A percentile compares a stretch with the other conserved stretches of the same genome.
These are phyloP conservation scores for Vicia sativa DNA, from an alignment of 306 rosid genomes.

Conservation along the genomic window DNA sequence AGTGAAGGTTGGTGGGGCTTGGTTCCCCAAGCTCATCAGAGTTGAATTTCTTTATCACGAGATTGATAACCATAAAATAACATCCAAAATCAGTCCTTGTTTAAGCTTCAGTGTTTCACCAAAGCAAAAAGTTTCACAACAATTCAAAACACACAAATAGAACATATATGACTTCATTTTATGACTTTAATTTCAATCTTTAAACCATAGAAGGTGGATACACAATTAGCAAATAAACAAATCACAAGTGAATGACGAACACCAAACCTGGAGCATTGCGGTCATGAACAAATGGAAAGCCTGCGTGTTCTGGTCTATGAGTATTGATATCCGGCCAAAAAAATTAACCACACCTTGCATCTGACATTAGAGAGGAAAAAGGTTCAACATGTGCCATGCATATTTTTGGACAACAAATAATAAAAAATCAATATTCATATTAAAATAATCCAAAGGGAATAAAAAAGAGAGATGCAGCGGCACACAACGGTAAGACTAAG, in stretches of 20 bases:
- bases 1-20: background rate
- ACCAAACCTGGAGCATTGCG: conserved; percentile 90
- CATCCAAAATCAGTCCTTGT: conserved; percentile 2
- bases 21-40: background rate
- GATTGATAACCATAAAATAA: conserved; percentile 14
- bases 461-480: background rate
- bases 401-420: conserved; percentile 6
- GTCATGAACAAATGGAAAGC: conserved; percentile 97
- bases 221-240: conserved; percentile 18
- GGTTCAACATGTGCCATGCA: conserved; percentile 25
- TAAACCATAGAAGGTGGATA: conserved; percentile 12
- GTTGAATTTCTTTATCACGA: background rate
- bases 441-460: conserved; percentile 4
- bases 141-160: conserved; percentile 47
- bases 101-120: conserved; percentile 2
- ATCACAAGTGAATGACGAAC: conserved; percentile 23
- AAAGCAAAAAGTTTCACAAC: background rate
- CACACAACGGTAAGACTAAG: background rate
- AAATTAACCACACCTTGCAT: conserved; percentile 91
- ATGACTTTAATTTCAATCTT: conserved; percentile 5
- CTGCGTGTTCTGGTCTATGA: conserved; percentile 95
- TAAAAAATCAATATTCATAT: conserved; percentile 21
- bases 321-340: conserved; percentile 94
- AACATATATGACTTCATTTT: conserved; percentile 4
- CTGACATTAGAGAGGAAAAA: conserved; percentile 48